Conservation (phyloP, 2,329 filamentous ascomycete species). For the Colletotrichum navitas region DNA sequence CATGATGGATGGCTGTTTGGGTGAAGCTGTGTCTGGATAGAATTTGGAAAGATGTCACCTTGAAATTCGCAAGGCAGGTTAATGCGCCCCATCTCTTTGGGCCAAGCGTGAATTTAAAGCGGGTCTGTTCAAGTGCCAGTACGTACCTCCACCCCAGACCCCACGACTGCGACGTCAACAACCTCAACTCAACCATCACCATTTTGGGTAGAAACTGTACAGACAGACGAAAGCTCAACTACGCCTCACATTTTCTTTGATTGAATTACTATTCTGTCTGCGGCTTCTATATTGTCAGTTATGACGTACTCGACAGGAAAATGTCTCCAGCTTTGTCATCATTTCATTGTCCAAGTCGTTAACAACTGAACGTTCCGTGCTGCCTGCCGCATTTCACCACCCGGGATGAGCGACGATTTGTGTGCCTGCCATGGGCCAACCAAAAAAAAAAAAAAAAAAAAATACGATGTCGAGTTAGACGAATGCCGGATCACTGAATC, state of each 20-base stretch:
- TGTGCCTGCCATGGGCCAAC: too few species aligned
- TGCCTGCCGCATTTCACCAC: neutral
- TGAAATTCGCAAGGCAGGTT: slow-evolving; percentile 41
- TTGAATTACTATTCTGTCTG: neutral
- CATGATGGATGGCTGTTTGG: slow-evolving; percentile 62
- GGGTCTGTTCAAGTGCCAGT: neutral
- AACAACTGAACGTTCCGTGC: neutral
- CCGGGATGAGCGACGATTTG: too few species aligned
- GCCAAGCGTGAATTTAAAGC: slow-evolving; percentile 21
- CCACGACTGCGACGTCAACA: neutral
- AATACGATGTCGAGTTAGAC: too few species aligned
- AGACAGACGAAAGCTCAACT: neutral
- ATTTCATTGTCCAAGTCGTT: neutral
- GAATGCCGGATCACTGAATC: neutral
- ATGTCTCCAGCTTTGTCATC: too few species aligned
- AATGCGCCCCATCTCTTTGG: slow-evolving; percentile 28
- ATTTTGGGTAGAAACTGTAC: too few species aligned
- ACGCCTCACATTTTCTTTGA: neutral
- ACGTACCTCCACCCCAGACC: slow-evolving; percentile 15
- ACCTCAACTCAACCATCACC: neutral
- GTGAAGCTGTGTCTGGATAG: slow-evolving; percentile 31
- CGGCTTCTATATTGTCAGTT: accelerated
- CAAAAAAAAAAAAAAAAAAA: too few species aligned
- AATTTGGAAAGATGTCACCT: slow-evolving; percentile 39
- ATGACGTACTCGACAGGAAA: neutral